Base-by-base conservation (phyloP, 2,329 filamentous ascomycete genomes). In the Celoporthe dispersa region DNA sequence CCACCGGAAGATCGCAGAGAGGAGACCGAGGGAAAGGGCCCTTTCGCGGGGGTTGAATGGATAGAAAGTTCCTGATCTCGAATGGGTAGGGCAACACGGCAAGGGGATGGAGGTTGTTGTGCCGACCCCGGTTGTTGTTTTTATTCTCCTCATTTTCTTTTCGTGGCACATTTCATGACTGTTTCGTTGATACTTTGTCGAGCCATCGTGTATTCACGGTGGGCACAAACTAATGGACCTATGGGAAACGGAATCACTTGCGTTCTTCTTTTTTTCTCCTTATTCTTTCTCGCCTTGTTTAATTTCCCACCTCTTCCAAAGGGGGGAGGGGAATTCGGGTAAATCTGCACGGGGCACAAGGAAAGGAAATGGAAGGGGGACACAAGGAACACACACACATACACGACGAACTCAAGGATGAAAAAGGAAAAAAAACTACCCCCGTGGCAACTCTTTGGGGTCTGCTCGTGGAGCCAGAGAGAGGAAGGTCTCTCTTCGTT, bases 111-210 rank as follows among this genome's bases (percentile, higher is more conserved):
- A 61, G 19, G 19, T 19, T 48, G 44, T n/a, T 48, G 22, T 11
- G 44, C 44, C 44, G 44, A 48, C 16, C 12, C 14, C 22, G 28
- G 28, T 60, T 7, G 19, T 61, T n/a, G 51, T 55, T 55, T 9
- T 55, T 55, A 7, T 60, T 37, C 31, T 35, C 19, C 2, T 39
- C 22, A n/a, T 22, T 63, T 41, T 63, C 22, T 28, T 44, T 63
- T 44, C 60, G 12, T 63, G 60, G 37, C 60, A 63, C 37, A 63
- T 63, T 63, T 44, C 44, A 48, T 48, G 60, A 37, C 12, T 31
- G 60, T 63, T 63, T 39, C 60, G 60, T 63, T 63, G 37, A 63
- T 63, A 63, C n/a, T 44, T 44, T 41, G 60, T 63, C 33, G 28
- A 11, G 57, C 57, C 33, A 12, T 28, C 31, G 33, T 33, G 57